Conservation (phyloP, 257 asterid genomes). For the Solanum bulbocastanum region DNA sequence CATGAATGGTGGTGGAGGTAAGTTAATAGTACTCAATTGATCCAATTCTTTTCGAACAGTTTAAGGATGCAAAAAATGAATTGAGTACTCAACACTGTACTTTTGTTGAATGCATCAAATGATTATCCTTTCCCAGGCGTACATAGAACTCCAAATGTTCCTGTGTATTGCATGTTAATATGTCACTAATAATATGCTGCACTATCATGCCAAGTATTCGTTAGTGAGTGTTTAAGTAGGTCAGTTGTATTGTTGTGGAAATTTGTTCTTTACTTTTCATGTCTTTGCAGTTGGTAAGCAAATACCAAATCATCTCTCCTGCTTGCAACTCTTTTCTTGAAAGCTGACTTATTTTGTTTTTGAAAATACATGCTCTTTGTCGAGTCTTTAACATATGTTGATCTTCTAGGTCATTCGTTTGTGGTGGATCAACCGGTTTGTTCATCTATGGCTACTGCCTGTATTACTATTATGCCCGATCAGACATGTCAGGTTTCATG, state of each 20-base stretch:
- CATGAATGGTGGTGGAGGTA: conserved; percentile 33
- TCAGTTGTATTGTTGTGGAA: background rate
- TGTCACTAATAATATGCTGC: background rate
- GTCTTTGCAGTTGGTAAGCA: background rate
- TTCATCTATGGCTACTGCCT: conserved; percentile 22
- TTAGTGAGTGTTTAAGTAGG: background rate
- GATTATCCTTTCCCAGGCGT: background rate
- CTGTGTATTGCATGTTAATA: background rate
- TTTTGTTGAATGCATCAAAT: background rate
- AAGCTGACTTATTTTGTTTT: background rate
- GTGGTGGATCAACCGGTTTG: conserved; percentile 29
- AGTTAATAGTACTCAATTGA: background rate
- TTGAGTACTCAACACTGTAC: background rate
- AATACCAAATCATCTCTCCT: background rate
- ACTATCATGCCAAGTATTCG: background rate
- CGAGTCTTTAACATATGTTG: background rate
- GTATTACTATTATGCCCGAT: conserved; percentile 17
- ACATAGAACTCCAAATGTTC: background rate
- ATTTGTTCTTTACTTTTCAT: background rate
- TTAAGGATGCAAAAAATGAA: background rate
- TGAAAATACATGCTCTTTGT: background rate
- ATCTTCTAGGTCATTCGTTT: conserved; percentile 12
- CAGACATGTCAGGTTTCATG: conserved; percentile 27
- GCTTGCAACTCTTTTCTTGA: background rate
- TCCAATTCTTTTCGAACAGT: background rate